phyloP scores from a whole-genome alignment of 257 asterid species.

The Solanum chiquidenum region DNA sequence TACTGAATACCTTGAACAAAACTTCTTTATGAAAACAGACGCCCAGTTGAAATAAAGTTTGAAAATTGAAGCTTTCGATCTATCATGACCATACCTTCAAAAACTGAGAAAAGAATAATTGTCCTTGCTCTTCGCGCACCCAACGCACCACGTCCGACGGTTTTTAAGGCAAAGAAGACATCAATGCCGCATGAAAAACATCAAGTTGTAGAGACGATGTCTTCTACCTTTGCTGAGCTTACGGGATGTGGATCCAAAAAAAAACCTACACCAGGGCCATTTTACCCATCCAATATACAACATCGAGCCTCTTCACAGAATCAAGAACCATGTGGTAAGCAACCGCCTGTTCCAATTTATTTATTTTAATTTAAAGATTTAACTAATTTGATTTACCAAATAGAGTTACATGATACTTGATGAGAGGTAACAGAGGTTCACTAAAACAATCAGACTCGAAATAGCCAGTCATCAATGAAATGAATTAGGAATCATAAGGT shows the following conservation, averaged over 20 bases:
- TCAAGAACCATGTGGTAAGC: background rate
- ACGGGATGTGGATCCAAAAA: background rate
- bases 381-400: background rate
- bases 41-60: too few relatives aligned
- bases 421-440: background rate
- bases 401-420: background rate
- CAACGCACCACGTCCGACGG: background rate
- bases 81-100: too few relatives aligned
- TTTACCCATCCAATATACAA: background rate
- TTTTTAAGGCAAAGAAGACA: background rate
- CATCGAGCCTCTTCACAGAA: background rate
- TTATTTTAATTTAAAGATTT: background rate
- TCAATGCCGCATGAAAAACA: background rate
- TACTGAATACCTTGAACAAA: too few relatives aligned
- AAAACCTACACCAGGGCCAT: background rate
- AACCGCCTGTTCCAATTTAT: background rate
- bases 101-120: too few relatives aligned
- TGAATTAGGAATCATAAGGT: background rate
- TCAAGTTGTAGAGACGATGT: background rate
- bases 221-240: background rate
- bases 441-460: background rate
- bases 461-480: background rate
- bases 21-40: too few relatives aligned
- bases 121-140: too few relatives aligned
- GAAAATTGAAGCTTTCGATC: too few relatives aligned